phyloP scores from a whole-genome alignment of 805 yeast species.

The Yamadazyma philogaea region DNA sequence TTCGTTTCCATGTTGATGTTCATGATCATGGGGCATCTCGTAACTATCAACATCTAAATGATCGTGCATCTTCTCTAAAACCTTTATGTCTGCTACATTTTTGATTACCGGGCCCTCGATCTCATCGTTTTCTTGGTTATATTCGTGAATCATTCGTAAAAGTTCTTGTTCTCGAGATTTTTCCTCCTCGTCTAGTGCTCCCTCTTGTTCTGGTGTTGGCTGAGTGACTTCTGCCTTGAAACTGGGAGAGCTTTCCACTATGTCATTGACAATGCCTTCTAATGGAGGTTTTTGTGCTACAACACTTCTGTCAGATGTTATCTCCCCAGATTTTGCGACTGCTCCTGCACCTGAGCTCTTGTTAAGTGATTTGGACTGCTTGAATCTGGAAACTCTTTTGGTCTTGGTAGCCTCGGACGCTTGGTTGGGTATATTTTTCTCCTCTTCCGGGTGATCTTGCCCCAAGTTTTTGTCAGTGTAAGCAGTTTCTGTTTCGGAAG shows the following conservation, averaged over 20 bases:
- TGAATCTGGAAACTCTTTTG: background rate
- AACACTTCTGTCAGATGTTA: background rate
- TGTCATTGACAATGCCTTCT: background rate
- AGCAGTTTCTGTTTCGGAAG: background rate
- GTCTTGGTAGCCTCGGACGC: background rate
- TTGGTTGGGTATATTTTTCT: too few relatives aligned
- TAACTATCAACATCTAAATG: slow-evolving; percentile 18
- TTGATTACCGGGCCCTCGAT: slow-evolving; percentile 57
- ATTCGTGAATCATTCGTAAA: slow-evolving; percentile 41
- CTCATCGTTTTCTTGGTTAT: slow-evolving; percentile 58
- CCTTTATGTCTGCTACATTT: slow-evolving; percentile 51
- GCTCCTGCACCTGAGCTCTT: background rate
- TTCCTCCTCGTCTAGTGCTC: background rate
- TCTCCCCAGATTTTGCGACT: background rate
- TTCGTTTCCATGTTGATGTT: slow-evolving; percentile 9
- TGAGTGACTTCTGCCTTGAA: too few relatives aligned
- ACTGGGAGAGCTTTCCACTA: background rate
- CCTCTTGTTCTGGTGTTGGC: background rate
- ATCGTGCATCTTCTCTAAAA: slow-evolving; percentile 48
- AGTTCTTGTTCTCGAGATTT: slow-evolving; percentile 6
- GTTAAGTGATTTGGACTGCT: background rate
- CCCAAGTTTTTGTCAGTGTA: too few relatives aligned
- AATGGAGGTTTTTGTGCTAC: background rate
- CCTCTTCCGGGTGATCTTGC: too few relatives aligned
- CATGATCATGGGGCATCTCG: slow-evolving; percentile 13